A percentile compares a stretch with the other conserved stretches of the same genome.
phyloP scores from a whole-genome alignment of 202 grass and related monocot species.

The Elaeis oleifera region DNA sequence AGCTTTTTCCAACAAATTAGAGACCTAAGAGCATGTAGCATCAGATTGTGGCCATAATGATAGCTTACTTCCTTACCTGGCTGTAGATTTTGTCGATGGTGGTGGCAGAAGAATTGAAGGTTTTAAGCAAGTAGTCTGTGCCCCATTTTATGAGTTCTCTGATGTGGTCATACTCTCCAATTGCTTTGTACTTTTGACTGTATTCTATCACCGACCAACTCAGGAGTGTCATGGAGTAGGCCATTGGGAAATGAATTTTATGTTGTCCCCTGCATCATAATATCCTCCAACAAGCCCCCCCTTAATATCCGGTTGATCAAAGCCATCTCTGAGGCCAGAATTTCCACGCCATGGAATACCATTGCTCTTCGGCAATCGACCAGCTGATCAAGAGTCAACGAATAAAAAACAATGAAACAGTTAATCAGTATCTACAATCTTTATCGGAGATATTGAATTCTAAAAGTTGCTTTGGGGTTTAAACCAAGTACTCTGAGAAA shows the following conservation, averaged over 20 bases:
- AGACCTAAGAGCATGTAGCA: too few species aligned
- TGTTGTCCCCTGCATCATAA: conserved; percentile 2
- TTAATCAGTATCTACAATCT: too few species aligned
- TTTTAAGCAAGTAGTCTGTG: conserved; percentile 2
- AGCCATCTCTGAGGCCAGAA: not conserved
- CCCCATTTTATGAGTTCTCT: conserved; percentile 1
- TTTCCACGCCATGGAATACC: not conserved
- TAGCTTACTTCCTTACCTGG: not conserved
- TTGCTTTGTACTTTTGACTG: not conserved
- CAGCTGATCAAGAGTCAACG: not conserved
- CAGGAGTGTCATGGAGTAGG: conserved; percentile 7
- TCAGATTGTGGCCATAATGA: too few species aligned
- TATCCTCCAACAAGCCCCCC: not conserved
- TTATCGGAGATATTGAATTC: too few species aligned
- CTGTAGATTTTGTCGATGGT: not conserved
- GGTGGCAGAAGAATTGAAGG: conserved; percentile 5
- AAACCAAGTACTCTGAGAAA: too few species aligned
- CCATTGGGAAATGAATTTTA: conserved; percentile 1
- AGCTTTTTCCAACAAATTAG: too few species aligned
- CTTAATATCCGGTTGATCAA: not conserved
- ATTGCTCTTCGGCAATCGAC: not conserved
- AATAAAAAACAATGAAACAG: not conserved
- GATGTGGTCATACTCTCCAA: not conserved
- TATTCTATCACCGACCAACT: conserved; percentile 3
- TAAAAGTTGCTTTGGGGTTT: too few species aligned